These are phyloP conservation scores for Botrytis deweyae DNA, from an alignment of 2,329 filamentous ascomycete genomes.

Conservation along the genomic window DNA sequence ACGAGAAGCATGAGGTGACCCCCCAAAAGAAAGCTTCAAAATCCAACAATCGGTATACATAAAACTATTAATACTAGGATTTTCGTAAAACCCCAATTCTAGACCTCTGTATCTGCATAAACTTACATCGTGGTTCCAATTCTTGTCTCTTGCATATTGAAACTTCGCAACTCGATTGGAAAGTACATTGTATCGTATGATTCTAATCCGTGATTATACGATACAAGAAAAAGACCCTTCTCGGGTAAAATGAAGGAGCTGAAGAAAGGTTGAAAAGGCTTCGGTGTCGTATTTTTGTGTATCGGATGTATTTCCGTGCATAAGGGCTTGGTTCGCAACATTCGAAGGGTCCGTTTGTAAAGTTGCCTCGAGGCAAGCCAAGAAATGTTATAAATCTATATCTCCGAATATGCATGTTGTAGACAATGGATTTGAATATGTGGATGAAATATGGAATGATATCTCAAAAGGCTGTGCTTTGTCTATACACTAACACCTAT, in stretches of 20 bases:
- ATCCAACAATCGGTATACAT: not conserved
- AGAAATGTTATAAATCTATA: not conserved
- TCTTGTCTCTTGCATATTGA: not conserved
- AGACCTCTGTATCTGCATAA: slow-evolving; percentile 11
- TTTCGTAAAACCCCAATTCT: not conserved
- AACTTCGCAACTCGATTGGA: not conserved
- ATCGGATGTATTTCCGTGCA: not conserved
- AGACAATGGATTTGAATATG: not conserved
- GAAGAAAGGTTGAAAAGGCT: not conserved
- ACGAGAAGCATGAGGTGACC: not conserved
- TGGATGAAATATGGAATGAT: not conserved
- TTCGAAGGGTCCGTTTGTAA: not conserved
- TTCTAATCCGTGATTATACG: not conserved
- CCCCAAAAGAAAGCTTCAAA: not conserved
- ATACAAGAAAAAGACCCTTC: not conserved
- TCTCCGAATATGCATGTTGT: not conserved
- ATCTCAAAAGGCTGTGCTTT: not conserved
- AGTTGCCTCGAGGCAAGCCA: not conserved
- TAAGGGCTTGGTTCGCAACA: not conserved
- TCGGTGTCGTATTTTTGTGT: not conserved
- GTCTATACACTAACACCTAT: not conserved
- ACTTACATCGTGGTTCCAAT: not conserved
- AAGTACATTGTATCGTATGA: not conserved
- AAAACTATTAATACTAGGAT: not conserved
- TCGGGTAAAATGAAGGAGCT: slow-evolving; percentile 13